Percentiles rank a stretch among this genome's conserved stretches.
Conservation (phyloP, 169 alveolate genomes). For the Plasmodium malariae region DNA sequence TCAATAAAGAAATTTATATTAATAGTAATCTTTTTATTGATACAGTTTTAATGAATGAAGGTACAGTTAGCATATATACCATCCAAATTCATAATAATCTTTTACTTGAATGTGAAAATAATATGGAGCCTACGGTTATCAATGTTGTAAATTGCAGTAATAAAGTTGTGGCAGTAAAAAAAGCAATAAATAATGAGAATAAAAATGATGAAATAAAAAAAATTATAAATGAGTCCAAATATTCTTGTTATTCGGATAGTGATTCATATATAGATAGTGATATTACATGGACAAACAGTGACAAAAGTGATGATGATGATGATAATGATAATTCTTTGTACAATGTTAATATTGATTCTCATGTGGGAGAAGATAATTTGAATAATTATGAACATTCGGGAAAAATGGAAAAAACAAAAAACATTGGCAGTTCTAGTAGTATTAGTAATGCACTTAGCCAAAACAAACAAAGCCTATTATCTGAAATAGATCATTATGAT, state of each 20-base stretch:
- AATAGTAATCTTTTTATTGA: slow-evolving; percentile 43
- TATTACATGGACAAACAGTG: slow-evolving; percentile 66
- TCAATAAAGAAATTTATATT: slow-evolving; percentile 41
- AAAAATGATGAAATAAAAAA: slow-evolving; percentile 26
- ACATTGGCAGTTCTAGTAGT: not conserved
- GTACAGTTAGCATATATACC: slow-evolving; percentile 30
- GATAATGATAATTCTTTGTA: not conserved
- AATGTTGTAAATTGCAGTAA: slow-evolving; percentile 14
- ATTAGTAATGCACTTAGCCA: not conserved
- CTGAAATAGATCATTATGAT: too few relatives aligned
- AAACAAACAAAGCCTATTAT: not conserved
- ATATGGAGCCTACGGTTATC: not conserved
- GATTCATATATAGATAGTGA: slow-evolving; percentile 76
- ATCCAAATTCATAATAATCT: slow-evolving; percentile 51
- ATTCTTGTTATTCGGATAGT: slow-evolving; percentile 75
- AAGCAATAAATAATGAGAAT: not conserved
- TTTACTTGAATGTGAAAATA: slow-evolving; percentile 8
- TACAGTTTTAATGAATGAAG: slow-evolving; percentile 28
- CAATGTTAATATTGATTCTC: slow-evolving; percentile 3
- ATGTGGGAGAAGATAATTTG: not conserved
- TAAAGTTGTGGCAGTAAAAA: slow-evolving; percentile 41
- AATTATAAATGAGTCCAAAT: slow-evolving; percentile 63
- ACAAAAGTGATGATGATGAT: slow-evolving; percentile 7
- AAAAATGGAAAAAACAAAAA: not conserved
- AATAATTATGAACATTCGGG: not conserved